These are phyloP conservation scores for Hansfordia pulvinata DNA, from an alignment of 2,329 filamentous ascomycete species.

Conservation along the genomic window DNA sequence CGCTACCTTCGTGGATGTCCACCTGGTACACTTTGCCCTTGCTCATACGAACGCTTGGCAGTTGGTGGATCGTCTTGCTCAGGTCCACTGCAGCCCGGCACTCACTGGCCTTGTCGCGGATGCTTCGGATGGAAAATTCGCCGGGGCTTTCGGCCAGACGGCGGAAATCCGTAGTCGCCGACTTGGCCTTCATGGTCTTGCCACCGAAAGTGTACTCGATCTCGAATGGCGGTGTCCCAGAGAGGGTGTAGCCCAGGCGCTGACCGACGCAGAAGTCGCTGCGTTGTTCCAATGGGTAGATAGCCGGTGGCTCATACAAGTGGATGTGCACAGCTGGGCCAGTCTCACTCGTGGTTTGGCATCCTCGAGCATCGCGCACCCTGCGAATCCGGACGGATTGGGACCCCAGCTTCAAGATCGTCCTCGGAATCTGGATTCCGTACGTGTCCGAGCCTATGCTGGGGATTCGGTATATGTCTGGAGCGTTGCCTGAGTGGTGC, in stretches of 20 bases:
- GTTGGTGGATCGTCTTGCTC: slow-evolving; percentile 73
- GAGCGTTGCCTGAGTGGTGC: slow-evolving; percentile 67
- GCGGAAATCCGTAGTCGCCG: slow-evolving; percentile 71
- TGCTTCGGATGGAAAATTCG: slow-evolving; percentile 71
- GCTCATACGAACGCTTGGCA: slow-evolving; percentile 83
- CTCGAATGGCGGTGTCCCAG: slow-evolving; percentile 83
- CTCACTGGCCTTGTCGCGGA: slow-evolving; percentile 78
- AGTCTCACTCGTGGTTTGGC: slow-evolving; percentile 62
- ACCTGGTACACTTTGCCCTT: slow-evolving; percentile 69
- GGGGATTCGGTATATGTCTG: slow-evolving; percentile 70
- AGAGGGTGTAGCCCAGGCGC: slow-evolving; percentile 80
- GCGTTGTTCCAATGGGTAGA: slow-evolving; percentile 74
- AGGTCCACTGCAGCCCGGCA: slow-evolving; percentile 73
- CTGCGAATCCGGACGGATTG: slow-evolving; percentile 83
- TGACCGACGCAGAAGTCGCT: slow-evolving; percentile 92
- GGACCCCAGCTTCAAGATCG: slow-evolving; percentile 74
- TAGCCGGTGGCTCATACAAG: slow-evolving; percentile 84
- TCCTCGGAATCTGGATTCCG: slow-evolving; percentile 71
- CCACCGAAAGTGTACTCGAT: slow-evolving; percentile 85
- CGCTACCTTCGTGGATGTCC: slow-evolving; percentile 93
- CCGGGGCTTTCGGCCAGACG: slow-evolving; percentile 88
- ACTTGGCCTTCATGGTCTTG: slow-evolving; percentile 63
- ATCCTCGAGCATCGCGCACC: slow-evolving; percentile 77
- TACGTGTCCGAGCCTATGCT: slow-evolving; percentile 65
- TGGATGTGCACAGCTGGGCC: slow-evolving; percentile 76